Evolutionary conservation across 2,329 filamentous ascomycete species (phyloP).

Genomic region (Emmonsiellopsis sp.): DNA sequence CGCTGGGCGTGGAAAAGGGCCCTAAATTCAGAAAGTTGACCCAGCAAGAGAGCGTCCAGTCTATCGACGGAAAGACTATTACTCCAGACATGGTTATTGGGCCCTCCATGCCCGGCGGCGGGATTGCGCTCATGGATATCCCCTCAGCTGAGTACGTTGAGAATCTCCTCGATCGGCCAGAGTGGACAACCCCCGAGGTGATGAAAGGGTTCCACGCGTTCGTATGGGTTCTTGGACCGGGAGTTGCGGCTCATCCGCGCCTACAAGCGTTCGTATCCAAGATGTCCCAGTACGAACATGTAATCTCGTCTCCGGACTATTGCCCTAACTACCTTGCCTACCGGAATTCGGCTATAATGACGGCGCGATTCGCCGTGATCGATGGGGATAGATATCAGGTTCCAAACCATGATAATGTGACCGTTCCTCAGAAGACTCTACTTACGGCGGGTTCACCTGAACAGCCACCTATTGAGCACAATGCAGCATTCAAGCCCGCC

Average conservation of each 20-base stretch:
- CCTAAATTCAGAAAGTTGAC: slow-evolving; percentile 53
- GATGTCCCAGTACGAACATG: slow-evolving; percentile 56
- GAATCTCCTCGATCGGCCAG: slow-evolving; percentile 58
- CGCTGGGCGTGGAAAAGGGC: slow-evolving; percentile 55
- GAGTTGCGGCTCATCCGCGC: slow-evolving; percentile 52
- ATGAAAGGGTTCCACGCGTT: slow-evolving; percentile 60
- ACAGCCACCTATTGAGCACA: not conserved
- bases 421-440: slow-evolving; percentile 21
- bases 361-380: slow-evolving; percentile 61
- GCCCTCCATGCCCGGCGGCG: slow-evolving; percentile 56
- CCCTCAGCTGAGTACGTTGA: slow-evolving; percentile 63
- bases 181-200: slow-evolving; percentile 58
- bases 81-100: slow-evolving; percentile 83
- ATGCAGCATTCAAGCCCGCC: slow-evolving; percentile 18
- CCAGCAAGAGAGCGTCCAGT: slow-evolving; percentile 53
- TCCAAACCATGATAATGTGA: slow-evolving; percentile 55
- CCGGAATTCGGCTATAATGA: slow-evolving; percentile 56
- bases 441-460: not conserved
- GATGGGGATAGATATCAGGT: slow-evolving; percentile 66
- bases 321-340: slow-evolving; percentile 69
- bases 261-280: slow-evolving; percentile 62
- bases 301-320: slow-evolving; percentile 65
- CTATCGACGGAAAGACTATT: slow-evolving; percentile 57
- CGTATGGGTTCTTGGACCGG: slow-evolving; percentile 72
- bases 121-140: slow-evolving; percentile 72